These are phyloP conservation scores for Aureobasidium namibiae DNA, from an alignment of 2,329 filamentous ascomycete genomes.

Conservation along the genomic window DNA sequence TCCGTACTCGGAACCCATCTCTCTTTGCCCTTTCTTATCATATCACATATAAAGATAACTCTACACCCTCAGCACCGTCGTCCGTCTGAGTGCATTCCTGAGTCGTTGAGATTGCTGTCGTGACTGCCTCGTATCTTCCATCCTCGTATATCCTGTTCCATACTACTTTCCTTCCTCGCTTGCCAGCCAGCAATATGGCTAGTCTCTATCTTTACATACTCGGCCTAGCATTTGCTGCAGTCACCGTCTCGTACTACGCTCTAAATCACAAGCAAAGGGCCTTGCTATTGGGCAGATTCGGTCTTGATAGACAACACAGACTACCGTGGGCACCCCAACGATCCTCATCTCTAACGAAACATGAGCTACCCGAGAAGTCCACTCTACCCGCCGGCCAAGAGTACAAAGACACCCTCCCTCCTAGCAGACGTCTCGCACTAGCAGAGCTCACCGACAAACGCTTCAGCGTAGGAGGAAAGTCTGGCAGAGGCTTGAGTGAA, in stretches of 20 bases:
- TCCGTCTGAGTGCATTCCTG: not conserved
- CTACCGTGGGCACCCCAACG: constrained; percentile 45
- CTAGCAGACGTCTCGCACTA: constrained; percentile 42
- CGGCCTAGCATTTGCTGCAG: constrained; percentile 25
- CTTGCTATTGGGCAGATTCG: constrained; percentile 32
- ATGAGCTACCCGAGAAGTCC: constrained; percentile 21
- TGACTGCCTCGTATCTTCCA: not conserved
- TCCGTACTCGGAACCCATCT: not conserved
- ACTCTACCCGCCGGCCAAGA: constrained; percentile 16
- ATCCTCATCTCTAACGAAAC: constrained; percentile 45
- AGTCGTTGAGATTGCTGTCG: not conserved
- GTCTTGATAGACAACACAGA: constrained; percentile 34
- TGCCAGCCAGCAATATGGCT: constrained; percentile 18
- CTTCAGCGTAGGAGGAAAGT: constrained; percentile 22
- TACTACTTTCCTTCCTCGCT: not conserved
- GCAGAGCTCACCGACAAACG: constrained; percentile 25
- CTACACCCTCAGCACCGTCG: not conserved
- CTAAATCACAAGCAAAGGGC: constrained; percentile 30
- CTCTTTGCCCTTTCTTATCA: not conserved
- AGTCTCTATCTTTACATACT: constrained; percentile 22
- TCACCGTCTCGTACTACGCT: constrained; percentile 22
- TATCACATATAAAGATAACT: not conserved
- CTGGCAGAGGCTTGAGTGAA: constrained; percentile 20
- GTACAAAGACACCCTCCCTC: constrained; percentile 44
- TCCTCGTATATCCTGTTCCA: not conserved